Evolutionary conservation across 805 yeast species (phyloP), one percentile per base, ranked within the genome.

Genomic region (Spathaspora girioi): DNA sequence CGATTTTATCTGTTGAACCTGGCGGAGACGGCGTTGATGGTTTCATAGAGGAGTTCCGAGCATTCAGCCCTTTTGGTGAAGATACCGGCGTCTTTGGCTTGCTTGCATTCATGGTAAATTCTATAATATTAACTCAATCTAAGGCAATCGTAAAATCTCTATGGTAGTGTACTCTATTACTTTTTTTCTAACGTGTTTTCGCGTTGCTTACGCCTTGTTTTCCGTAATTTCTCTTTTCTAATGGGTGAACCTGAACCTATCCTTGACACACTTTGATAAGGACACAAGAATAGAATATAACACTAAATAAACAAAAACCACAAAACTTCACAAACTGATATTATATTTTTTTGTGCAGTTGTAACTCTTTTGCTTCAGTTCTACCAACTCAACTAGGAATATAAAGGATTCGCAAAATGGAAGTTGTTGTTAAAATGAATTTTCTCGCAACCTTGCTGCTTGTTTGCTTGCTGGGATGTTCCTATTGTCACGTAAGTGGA

Each of bases 11-110:
- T n/a, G n/a, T 50, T 50, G 11, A 56, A 32, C 48, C 56, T 47
- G 41, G 62, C 45, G 64, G 52, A 19, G 69, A 70, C 11, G 70
- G 75, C 12, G 71, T 66, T 15, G 64, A 50, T 11, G 73, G 71
- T 12, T 60, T 63, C 26, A 35, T 1, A 1, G 45, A 50, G 59
- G 49, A 63, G 46, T 45, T 55, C 54, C 48, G 59, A 23, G 50
- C 40, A 44, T 62, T 59, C 38, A 63, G 60, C 19, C 59, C 48
- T 50, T 63, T 66, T 6, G 77, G 77, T 20, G 75, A 68, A 42
- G 69, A 50, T 38, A 66, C 54, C 7, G 77, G 77, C 23, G 75
- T 69, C 38, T 64, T 56, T 8, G 72, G 68, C 48, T 66, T 67
- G 38, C 62, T 67, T 46, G 61, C 56, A 54, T 58, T 58, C 61